These are phyloP conservation scores for Podospora conica DNA, from an alignment of 495 filamentous ascomycete species.

Conservation along the genomic window DNA sequence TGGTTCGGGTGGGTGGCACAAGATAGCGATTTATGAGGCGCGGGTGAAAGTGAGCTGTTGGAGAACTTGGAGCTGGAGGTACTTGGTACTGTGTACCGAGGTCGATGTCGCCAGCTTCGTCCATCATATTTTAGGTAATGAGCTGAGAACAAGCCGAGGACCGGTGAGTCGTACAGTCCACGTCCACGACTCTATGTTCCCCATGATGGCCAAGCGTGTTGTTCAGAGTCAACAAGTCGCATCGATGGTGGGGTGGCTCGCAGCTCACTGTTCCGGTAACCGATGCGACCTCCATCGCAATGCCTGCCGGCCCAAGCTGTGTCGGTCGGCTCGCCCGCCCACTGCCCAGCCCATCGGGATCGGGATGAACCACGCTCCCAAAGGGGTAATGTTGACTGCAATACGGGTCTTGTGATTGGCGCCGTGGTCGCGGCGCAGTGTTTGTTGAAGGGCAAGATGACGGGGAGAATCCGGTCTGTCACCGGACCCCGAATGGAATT, in stretches of 20 bases:
- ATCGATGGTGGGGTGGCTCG: background rate
- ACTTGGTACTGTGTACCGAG: no score
- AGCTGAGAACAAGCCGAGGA: background rate
- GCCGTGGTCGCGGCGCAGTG: background rate
- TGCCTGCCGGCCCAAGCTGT: conserved; percentile 10
- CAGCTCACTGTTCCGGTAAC: conserved; percentile 5
- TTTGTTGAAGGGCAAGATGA: background rate
- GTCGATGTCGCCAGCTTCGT: background rate
- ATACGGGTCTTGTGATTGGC: background rate
- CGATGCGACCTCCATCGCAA: background rate
- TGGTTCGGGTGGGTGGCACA: background rate
- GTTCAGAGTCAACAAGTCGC: background rate
- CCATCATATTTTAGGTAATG: conserved; percentile 5
- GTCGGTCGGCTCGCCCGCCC: background rate
- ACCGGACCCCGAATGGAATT: background rate
- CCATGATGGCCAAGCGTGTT: background rate
- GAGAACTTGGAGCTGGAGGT: background rate
- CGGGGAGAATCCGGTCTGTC: background rate
- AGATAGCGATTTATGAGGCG: background rate
- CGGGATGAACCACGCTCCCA: background rate
- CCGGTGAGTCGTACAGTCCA: background rate
- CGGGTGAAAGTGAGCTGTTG: background rate
- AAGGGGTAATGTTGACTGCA: background rate
- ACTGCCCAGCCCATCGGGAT: conserved; percentile 8
- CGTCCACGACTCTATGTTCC: background rate